Evolutionary conservation across 2,329 filamentous ascomycete species (phyloP).

Genomic region (Claviceps maximensis): DNA sequence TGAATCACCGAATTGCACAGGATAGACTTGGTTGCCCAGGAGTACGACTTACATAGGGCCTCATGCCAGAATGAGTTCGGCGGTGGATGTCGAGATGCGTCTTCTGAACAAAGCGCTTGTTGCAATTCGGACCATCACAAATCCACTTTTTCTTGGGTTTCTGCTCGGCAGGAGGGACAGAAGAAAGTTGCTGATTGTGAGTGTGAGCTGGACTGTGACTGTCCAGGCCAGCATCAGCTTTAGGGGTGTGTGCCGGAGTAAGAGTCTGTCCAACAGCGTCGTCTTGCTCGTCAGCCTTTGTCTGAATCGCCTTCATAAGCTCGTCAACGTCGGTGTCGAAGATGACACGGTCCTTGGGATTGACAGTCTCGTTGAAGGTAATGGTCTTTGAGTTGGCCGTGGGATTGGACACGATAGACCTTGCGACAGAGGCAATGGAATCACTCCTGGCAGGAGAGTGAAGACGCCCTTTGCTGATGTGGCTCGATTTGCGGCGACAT

Average conservation of each 20-base stretch:
- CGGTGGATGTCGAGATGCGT: conserved; percentile 87
- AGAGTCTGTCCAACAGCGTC: conserved; percentile 14
- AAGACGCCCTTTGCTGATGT: conserved; percentile 20
- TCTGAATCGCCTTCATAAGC: conserved; percentile 79
- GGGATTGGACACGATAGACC: conserved; percentile 15
- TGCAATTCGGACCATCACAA: conserved; percentile 62
- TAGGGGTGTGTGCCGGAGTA: conserved; percentile 13
- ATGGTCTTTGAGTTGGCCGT: conserved; percentile 26
- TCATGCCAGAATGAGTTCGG: conserved; percentile 76
- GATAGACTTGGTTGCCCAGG: neutral
- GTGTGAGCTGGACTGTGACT: conserved; percentile 19
- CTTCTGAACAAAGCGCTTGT: conserved; percentile 78
- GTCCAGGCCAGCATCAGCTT: conserved; percentile 3
- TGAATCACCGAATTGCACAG: neutral
- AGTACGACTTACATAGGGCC: conserved; percentile 60
- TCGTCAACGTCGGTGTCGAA: conserved; percentile 78
- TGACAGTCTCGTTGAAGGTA: conserved; percentile 31
- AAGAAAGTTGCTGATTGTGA: conserved; percentile 17
- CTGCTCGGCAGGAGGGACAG: conserved; percentile 13
- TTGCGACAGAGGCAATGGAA: conserved; percentile 16
- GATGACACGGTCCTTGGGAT: conserved; percentile 37
- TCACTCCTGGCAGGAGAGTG: conserved; percentile 21
- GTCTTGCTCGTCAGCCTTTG: conserved; percentile 36
- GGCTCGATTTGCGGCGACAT: conserved; percentile 13
- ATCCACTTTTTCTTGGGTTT: conserved; percentile 48